Conservation (phyloP, 1,284 basidiomycete genomes). For the Trichosporon coremiiforme region DNA sequence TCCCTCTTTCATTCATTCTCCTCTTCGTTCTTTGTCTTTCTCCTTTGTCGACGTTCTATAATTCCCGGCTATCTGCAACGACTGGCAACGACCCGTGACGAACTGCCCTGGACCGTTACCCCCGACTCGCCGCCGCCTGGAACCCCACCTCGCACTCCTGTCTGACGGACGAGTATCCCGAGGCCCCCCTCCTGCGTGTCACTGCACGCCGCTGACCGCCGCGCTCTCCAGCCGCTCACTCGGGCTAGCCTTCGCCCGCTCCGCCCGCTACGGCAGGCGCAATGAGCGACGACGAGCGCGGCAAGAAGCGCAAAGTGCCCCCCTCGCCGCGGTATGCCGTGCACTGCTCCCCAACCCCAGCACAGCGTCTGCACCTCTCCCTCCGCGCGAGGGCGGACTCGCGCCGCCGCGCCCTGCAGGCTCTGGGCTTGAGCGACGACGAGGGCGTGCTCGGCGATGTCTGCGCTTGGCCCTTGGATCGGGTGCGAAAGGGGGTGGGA, state of each 20-base stretch:
- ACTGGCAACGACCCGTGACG: no score
- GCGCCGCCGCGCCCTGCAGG: background rate
- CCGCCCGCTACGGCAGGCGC: background rate
- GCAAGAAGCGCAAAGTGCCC: conserved; percentile 9
- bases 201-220: background rate
- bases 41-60: no score
- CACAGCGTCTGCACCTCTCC: background rate
- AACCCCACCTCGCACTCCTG: no score
- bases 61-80: no score
- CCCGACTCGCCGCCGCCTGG: no score
- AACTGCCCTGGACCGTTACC: no score
- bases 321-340: background rate
- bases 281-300: conserved; percentile 15
- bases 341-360: background rate
- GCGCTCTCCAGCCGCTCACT: background rate
- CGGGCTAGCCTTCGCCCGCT: background rate
- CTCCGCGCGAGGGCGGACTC: background rate
- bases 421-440: background rate
- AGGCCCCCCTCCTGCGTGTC: no score
- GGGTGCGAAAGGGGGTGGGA: conserved; percentile 36
- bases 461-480: conserved; percentile 46
- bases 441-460: conserved; percentile 39
- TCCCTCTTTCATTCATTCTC: no score
- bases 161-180: no score
- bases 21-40: no score